phyloP scores from a whole-genome alignment of 2,329 filamentous ascomycete genomes.

The Cercospora brassicicola region DNA sequence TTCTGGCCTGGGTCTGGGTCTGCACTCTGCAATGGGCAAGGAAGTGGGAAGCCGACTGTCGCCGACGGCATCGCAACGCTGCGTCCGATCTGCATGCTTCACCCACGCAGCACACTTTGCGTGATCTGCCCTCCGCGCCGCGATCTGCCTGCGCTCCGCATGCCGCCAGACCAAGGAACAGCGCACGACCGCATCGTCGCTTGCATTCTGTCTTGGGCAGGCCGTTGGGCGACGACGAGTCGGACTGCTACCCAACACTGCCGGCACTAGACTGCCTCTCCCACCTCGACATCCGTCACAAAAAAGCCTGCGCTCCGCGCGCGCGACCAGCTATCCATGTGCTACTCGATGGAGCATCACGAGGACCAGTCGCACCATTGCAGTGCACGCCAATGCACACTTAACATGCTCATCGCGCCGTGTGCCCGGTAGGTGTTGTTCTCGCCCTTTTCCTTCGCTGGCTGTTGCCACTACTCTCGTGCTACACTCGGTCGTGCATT shows the following conservation, averaged over 20 bases:
- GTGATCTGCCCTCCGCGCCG: not conserved
- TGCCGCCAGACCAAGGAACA: conserved; percentile 2
- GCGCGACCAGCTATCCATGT: conserved; percentile 13
- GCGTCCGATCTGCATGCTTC: conserved; percentile 1
- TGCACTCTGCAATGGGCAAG: not conserved
- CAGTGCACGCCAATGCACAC: not conserved
- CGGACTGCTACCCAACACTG: not conserved
- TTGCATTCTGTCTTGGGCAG: not conserved
- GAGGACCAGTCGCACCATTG: conserved; percentile 3
- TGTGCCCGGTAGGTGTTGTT: conserved; percentile 5
- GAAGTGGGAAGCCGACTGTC: not conserved
- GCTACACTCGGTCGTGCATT: not conserved
- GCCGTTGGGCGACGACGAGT: not conserved
- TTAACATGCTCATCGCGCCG: conserved; percentile 7
- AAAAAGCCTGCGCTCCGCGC: not conserved
- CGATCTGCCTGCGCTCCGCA: not conserved
- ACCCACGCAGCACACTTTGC: not conserved
- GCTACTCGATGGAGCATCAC: conserved; percentile 1
- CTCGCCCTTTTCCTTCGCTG: conserved; percentile 1
- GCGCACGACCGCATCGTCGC: conserved; percentile 1
- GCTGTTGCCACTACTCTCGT: conserved; percentile 1
- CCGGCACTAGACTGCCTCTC: conserved; percentile 4
- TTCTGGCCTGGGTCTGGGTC: not conserved
- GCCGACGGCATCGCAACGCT: not conserved
- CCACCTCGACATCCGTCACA: not conserved